phyloP scores from a whole-genome alignment of 345 rosid species.

The Sisymbrium altissimum region DNA sequence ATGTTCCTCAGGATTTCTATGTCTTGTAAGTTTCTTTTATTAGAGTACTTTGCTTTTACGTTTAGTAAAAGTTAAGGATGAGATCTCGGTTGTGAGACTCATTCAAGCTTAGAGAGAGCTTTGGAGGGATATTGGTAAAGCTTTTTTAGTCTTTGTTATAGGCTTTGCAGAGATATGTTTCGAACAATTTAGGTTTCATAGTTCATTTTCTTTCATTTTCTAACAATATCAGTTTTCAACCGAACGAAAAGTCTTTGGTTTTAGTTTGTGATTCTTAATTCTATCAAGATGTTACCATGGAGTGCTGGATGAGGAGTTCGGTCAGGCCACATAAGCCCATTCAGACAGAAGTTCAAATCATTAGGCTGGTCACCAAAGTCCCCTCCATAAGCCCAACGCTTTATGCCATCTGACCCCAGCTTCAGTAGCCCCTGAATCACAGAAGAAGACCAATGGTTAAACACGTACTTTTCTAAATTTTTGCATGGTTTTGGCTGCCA shows the following conservation, averaged over 20 bases:
- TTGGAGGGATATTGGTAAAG: neutral
- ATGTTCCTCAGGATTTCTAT: neutral
- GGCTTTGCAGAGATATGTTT: neutral
- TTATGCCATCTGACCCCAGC: constrained; percentile 57
- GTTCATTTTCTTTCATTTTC: constrained; percentile 6
- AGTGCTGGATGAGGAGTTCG: constrained; percentile 91
- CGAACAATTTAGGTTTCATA: neutral
- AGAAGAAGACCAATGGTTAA: constrained; percentile 13
- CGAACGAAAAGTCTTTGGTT: neutral
- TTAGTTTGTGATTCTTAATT: constrained; percentile 2
- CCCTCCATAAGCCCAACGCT: constrained; percentile 99
- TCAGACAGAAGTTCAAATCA: constrained; percentile 91
- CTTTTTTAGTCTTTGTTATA: neutral
- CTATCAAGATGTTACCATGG: constrained; percentile 53
- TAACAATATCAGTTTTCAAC: neutral
- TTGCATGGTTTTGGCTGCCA: constrained; percentile 3
- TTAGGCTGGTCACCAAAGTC: constrained; percentile 95
- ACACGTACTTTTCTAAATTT: neutral
- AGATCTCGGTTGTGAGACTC: neutral
- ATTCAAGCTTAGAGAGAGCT: constrained; percentile 4
- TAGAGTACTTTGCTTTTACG: neutral
- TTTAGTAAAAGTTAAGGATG: constrained; percentile 5
- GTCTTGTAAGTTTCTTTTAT: neutral
- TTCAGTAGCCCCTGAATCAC: constrained; percentile 64
- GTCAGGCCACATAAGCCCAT: constrained; percentile 94